Evolutionary conservation across 495 filamentous ascomycete species (phyloP), one percentile per base, ranked within the genome.

Genomic region (Darksidea phi): DNA sequence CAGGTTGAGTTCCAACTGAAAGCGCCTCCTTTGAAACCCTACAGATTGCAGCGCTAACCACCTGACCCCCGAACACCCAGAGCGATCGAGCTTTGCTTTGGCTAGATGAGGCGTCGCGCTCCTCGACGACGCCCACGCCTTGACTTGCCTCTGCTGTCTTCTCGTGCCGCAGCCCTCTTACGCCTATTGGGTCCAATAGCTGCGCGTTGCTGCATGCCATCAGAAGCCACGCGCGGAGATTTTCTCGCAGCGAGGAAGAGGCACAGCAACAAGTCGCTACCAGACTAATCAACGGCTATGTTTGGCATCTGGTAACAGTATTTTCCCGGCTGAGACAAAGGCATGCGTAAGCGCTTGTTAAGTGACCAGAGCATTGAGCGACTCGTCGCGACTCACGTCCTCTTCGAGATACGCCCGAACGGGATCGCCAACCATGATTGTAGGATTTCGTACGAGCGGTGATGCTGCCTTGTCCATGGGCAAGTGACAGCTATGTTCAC

Each of bases 401-500:
- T 57, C 68, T 23, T 68, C 68, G 12, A 37, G 37, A 53, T 67
- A 73, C 25, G 80, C 56, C 13, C 58, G 59, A 46, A 85, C 81
- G 41, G 65, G 61, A 62, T 88, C 84, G 15, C 85, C 85, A 12
- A 85, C 79, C 52, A 68, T 76, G 54, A 88, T 80, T 11, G 74
- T 83, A 51, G 80, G 77, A 67, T 72, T 75, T 59, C 78, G 79
- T 21, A 34, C 60, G 23, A 57, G 25, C 13, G 59, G 54, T 6
- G 64, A 61, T 23, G 60, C 46, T 38, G 43, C 42, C 13, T 59
- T 46, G 15, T 25, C 34, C 21, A 57, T 59, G 15, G 76, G 75
- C 50, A 78, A 46, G 70, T 84, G 82, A 26, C 69, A 63, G 5
- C 70, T 71, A 74, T 97, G 93, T 55, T 85, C 80, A 12, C 93